phyloP scores from a whole-genome alignment of 441 rosid species.

The Biscutella laevigata region DNA sequence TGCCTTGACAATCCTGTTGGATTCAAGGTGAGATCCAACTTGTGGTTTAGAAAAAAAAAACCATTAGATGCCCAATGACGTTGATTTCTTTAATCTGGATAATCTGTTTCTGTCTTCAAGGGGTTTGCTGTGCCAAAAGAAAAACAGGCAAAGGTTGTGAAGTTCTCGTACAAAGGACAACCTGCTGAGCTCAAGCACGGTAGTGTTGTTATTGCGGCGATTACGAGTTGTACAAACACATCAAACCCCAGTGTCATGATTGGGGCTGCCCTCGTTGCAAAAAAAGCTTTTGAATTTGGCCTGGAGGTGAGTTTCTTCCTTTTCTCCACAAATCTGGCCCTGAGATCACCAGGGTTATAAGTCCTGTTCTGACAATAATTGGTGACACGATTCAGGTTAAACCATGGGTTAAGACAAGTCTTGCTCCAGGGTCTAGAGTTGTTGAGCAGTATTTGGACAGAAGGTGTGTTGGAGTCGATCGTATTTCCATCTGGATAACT shows the following conservation, averaged over 20 bases:
- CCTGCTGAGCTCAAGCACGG: constrained; percentile 45
- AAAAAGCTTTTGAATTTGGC: constrained; percentile 51
- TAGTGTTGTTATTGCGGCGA: constrained; percentile 52
- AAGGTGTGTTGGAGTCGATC: constrained; percentile 28
- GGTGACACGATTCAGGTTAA: constrained; percentile 33
- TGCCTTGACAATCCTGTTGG: constrained; percentile 52
- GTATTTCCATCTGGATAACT: background rate
- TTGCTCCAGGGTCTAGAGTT: constrained; percentile 59
- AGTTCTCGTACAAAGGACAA: constrained; percentile 34
- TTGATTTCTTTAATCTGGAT: constrained; percentile 1
- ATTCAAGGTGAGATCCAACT: constrained; percentile 64
- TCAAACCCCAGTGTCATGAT: constrained; percentile 59
- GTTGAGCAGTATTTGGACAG: constrained; percentile 40
- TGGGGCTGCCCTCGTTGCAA: constrained; percentile 51
- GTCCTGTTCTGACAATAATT: background rate
- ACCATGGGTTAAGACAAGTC: constrained; percentile 61
- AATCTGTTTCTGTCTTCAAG: constrained; percentile 21
- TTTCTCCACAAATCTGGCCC: background rate
- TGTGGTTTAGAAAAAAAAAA: no score
- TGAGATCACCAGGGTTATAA: background rate
- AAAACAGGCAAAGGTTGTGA: constrained; percentile 32
- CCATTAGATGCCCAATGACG: background rate
- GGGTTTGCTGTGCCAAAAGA: constrained; percentile 53
- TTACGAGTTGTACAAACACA: constrained; percentile 53
- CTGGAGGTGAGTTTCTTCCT: constrained; percentile 32